Base-by-base conservation (phyloP, 129 eudicot species). In the Escallonia herrerae region DNA sequence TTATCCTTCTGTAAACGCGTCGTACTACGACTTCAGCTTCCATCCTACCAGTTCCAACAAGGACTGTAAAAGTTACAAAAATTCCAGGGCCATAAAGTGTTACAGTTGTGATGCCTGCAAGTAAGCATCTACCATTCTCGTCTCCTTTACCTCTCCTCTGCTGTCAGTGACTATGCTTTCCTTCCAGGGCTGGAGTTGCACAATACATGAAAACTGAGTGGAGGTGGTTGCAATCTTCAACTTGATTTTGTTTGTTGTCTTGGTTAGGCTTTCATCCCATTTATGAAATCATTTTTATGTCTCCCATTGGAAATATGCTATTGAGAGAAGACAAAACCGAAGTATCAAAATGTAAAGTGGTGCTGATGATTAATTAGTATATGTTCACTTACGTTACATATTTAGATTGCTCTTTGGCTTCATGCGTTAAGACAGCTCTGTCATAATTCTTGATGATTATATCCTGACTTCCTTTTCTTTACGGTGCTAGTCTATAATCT, bases 91-190 rank as follows among this genome's bases (percentile, higher is more conserved):
- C 3, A 60, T 83, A 82, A 91, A 85, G 79, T 91, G 98, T 81
- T 91, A 85, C 73, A 79, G 69, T 62, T 91, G 98, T 60, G 91
- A 91, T 83, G 85, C 96, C 15, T 91, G 97, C 97, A 91, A 91
- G 97, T 91, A 91, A 55, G 64, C 56, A 63, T 64, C 55, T 22
- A 22, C 33, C 33, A 1, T 22, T 22, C 33, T 22, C 33, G 33
- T 22, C 33, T 22, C 33, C 33, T 22, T 22, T 22, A 22, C 33
- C 33, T 22, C 33, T 22, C 33, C 33, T 22, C 33, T 22, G 33
- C 33, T 22, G 33, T 22, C 33, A 22, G 0, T 22, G 56, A 53
- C 50, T 33, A 15, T 55, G 5, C 48, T 56, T 44, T 65, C 40
- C 41, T 70, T 75, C 40, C 67, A 91, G 98, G 83, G 96, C 96